Conservation (phyloP, 2,329 filamentous ascomycete species). For the Fusarium tjaetaba region DNA sequence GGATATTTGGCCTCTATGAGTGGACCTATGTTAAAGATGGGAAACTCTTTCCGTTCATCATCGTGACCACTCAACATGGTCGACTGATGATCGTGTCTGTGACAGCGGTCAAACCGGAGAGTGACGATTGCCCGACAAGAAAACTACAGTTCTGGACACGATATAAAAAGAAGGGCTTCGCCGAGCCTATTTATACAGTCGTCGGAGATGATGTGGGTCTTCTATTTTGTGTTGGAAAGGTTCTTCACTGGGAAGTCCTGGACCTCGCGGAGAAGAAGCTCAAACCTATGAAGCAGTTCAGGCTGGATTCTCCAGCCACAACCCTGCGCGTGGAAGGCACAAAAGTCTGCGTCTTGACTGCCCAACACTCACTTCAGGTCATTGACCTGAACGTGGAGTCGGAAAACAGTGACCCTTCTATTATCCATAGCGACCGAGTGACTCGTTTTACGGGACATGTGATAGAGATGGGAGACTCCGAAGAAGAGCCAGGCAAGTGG, state of each 20-base stretch:
- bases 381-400: constrained; percentile 58
- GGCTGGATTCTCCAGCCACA: constrained; percentile 64
- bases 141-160: constrained; percentile 63
- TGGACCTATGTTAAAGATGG: constrained; percentile 69
- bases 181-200: constrained; percentile 65
- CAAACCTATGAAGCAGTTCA: constrained; percentile 55
- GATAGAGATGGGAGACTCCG: constrained; percentile 54
- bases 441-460: constrained; percentile 57
- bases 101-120: constrained; percentile 39
- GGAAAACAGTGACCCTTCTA: constrained; percentile 48
- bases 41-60: constrained; percentile 70
- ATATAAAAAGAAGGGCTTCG: constrained; percentile 58
- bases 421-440: constrained; percentile 59
- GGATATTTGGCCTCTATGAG: constrained; percentile 69
- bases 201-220: constrained; percentile 65
- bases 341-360: constrained; percentile 63
- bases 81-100: constrained; percentile 66
- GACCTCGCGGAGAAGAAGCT: constrained; percentile 63
- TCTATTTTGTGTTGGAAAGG: constrained; percentile 64
- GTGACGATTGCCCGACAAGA: constrained; percentile 22
- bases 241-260: constrained; percentile 66
- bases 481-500: constrained; percentile 43
- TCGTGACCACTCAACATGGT: constrained; percentile 67
- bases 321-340: constrained; percentile 59
- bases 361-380: constrained; percentile 64